Evolutionary conservation across 768 basidiomycete genomes (phyloP).

Genomic region (Hemileccinum rubropunctum): DNA sequence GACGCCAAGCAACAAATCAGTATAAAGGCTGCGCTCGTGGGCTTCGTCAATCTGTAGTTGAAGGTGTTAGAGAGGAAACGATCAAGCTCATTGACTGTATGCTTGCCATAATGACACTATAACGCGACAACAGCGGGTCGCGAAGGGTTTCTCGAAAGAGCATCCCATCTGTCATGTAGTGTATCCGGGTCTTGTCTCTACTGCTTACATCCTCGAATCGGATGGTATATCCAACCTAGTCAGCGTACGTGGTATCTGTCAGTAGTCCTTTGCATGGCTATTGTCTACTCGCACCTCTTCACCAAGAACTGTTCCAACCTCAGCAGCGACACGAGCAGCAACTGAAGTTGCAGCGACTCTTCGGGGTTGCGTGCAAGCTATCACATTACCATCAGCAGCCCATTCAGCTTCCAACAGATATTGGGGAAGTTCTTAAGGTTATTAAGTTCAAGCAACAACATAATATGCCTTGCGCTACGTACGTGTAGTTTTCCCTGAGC

Average conservation of each 20-base stretch:
- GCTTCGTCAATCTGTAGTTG: slow-evolving; percentile 86
- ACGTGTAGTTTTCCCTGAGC: slow-evolving; percentile 98
- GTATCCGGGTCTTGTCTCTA: slow-evolving; percentile 81
- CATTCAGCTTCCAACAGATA: slow-evolving; percentile 93
- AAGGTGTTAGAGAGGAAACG: neutral
- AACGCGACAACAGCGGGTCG: slow-evolving; percentile 88
- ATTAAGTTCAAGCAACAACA: slow-evolving; percentile 1
- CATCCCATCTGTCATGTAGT: slow-evolving; percentile 98
- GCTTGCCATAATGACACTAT: slow-evolving; percentile 92
- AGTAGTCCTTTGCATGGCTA: neutral
- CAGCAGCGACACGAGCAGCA: slow-evolving; percentile 85
- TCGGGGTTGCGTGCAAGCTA: slow-evolving; percentile 91
- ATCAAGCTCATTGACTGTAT: neutral
- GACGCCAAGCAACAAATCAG: slow-evolving; percentile 87
- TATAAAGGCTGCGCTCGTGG: slow-evolving; percentile 95
- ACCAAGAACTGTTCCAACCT: slow-evolving; percentile 85
- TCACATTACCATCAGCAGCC: slow-evolving; percentile 77
- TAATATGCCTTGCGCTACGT: slow-evolving; percentile 28
- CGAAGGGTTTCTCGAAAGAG: slow-evolving; percentile 91
- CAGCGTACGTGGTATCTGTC: slow-evolving; percentile 5
- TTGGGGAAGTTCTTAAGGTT: slow-evolving; percentile 81
- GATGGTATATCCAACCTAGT: slow-evolving; percentile 94
- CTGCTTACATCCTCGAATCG: slow-evolving; percentile 92
- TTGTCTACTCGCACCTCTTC: slow-evolving; percentile 61
- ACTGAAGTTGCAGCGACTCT: slow-evolving; percentile 96